Percentiles rank a stretch among this genome's conserved stretches.
Evolutionary conservation across 495 filamentous ascomycete species (phyloP).

Genomic region (Neurospora tetrasperma): DNA sequence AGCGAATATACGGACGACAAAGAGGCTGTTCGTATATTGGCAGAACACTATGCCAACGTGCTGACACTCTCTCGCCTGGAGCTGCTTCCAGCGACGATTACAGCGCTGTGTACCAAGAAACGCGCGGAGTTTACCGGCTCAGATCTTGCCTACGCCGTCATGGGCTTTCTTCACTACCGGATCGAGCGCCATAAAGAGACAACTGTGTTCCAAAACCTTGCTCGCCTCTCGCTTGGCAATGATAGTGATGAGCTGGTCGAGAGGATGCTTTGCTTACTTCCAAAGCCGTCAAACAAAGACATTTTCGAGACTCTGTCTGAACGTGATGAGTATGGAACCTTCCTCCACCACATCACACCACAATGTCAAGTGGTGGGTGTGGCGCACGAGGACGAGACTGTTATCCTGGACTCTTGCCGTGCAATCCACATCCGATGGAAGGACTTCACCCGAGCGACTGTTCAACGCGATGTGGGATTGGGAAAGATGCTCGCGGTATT

Average conservation of each 20-base stretch:
- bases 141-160: constrained; percentile 37
- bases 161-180: constrained; percentile 27
- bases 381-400: constrained; percentile 8
- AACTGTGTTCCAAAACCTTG: constrained; percentile 37
- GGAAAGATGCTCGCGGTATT: not conserved
- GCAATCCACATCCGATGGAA: constrained; percentile 16
- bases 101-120: constrained; percentile 7
- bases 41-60: constrained; percentile 13
- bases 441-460: not conserved
- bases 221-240: constrained; percentile 22
- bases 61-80: constrained; percentile 14
- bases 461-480: not conserved
- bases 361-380: constrained; percentile 10
- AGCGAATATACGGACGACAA: not conserved
- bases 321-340: constrained; percentile 7
- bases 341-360: constrained; percentile 10
- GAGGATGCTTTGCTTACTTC: constrained; percentile 12
- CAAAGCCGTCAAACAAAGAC: not conserved
- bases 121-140: constrained; percentile 7
- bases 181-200: constrained; percentile 21
- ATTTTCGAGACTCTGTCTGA: constrained; percentile 1
- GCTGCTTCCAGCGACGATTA: constrained; percentile 9
- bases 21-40: constrained; percentile 7
- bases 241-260: constrained; percentile 18
- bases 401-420: constrained; percentile 13